Evolutionary conservation across 805 yeast genomes (phyloP), one percentile per base, ranked within the genome.

Genomic region (Candida easanensis): DNA sequence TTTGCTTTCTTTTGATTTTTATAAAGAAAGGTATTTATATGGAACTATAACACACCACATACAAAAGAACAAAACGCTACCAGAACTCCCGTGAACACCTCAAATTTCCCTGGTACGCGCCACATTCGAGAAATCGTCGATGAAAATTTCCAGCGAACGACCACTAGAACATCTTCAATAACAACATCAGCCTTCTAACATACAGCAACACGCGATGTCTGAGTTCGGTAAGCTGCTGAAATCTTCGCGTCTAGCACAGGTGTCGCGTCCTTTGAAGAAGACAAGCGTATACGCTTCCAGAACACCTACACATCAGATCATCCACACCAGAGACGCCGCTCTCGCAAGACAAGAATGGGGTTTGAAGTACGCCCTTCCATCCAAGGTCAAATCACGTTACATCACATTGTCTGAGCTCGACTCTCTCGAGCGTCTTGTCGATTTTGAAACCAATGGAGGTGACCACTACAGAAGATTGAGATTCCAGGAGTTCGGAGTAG

Each of bases 321-420:
- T 87, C 31, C 82, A 76, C 61, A 80, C 93, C 0, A 80, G 85
- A 39, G 77, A 80, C 38, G 71, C 84, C 7, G 73, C 84, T 37
- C 74, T 82, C 35, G 60, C 71, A 13, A 71, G 87, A 64, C 81
- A 84, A 48, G 86, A 85, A 62, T 87, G 77, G 73, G 96, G 96
- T 55, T 64, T 87, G 46, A 87, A 87, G 58, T 69, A 81, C 35
- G 69, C 84, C 17, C 65, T 87, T 36, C 96, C 96, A 3, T 68
- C 69, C 30, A 80, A 77, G 52, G 61, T 77, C 36, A 79, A 79
- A 32, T 68, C 78, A 15, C 73, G 82, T 32, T 79, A 77, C 58
- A 69, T 87, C 34, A 79, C 81, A 8, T 71, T 73, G 51, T 81
- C 83, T 53, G 82, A 83, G 43, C 60, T 84, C 13, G 95, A 87